Conservation (phyloP, 23 red algal genomes). For the Gracilaria vermiculophylla region DNA sequence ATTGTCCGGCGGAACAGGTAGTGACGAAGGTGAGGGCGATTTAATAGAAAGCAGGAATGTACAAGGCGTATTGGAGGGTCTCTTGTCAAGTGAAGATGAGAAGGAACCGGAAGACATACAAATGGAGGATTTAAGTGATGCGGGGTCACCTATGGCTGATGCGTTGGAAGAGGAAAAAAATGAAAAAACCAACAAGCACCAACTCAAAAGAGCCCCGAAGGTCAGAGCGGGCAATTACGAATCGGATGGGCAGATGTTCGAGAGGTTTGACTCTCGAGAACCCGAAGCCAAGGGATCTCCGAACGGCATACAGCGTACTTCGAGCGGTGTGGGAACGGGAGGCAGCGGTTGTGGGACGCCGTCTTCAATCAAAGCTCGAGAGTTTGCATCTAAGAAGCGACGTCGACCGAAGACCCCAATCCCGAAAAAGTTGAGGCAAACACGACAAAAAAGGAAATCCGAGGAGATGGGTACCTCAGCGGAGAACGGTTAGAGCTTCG, state of each 20-base stretch:
- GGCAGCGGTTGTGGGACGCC: background rate
- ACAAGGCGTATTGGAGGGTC: background rate
- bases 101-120: background rate
- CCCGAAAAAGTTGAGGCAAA: background rate
- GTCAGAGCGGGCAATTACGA: background rate
- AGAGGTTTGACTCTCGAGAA: background rate
- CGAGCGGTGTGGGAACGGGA: background rate
- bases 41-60: background rate
- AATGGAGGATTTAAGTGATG: background rate
- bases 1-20: background rate
- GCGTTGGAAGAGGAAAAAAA: background rate
- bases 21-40: background rate
- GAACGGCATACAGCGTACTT: background rate
- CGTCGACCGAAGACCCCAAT: background rate
- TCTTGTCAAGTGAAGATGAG: slow-evolving; percentile 12
- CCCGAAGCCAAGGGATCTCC: background rate
- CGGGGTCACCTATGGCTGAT: background rate
- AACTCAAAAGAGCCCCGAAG: too few relatives aligned
- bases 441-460: background rate
- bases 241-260: background rate
- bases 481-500: background rate
- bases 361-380: background rate
- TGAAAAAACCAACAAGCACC: too few relatives aligned
- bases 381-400: background rate
- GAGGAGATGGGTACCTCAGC: background rate